Evolutionary conservation across 75 land plant genomes (phyloP).

Genomic region (Sequoia sempervirens): DNA sequence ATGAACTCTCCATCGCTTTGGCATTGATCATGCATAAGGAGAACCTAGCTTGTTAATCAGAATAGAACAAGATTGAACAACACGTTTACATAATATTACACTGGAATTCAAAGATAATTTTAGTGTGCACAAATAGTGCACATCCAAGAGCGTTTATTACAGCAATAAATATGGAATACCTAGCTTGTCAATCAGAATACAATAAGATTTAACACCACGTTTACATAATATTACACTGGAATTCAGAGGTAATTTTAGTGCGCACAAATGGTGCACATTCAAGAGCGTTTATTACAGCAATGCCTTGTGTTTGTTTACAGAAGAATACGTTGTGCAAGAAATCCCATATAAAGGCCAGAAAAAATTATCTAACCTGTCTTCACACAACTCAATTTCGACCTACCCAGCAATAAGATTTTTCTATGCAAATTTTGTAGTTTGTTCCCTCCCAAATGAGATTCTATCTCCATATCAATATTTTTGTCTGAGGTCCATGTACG

Average conservation of each 20-base stretch:
- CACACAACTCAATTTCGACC: neutral
- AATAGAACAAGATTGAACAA: neutral
- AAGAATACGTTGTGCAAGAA: neutral
- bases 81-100: neutral
- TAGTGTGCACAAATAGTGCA: neutral
- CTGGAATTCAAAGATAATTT: neutral
- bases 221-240: neutral
- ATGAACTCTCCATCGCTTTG: neutral
- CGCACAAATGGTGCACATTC: conserved; percentile 5
- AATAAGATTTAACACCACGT: neutral
- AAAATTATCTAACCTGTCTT: neutral
- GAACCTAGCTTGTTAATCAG: neutral
- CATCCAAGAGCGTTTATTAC: neutral
- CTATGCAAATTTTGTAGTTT: neutral
- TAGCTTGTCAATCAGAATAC: neutral
- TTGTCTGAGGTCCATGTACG: neutral
- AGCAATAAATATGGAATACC: neutral
- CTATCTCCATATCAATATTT: neutral
- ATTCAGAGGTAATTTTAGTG: neutral
- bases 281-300: neutral
- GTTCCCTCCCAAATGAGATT: neutral
- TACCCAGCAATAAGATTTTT: neutral
- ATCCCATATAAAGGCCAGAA: neutral
- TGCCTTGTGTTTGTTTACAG: neutral
- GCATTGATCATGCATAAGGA: neutral